phyloP scores from a whole-genome alignment of 2,329 filamentous ascomycete genomes.

The Cordyceps cateniannulata region DNA sequence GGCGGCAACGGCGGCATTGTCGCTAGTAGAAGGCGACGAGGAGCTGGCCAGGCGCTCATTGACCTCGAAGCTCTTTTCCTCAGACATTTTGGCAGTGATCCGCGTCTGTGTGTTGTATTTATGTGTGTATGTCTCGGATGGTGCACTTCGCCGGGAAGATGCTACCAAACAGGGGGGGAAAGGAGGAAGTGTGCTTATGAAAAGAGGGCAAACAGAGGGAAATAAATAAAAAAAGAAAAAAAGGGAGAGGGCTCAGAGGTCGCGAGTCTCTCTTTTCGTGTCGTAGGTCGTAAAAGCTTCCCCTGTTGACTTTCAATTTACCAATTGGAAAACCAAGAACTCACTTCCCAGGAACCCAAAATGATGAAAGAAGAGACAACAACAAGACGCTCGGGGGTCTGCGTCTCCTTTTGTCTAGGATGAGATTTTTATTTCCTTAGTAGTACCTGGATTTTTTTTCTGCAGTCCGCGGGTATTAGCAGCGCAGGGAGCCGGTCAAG shows the following conservation, averaged over 20 bases:
- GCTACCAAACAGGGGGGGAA: neutral
- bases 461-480: neutral
- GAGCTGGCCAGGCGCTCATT: slow-evolving; percentile 15
- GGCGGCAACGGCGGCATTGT: slow-evolving; percentile 22
- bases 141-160: neutral
- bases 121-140: neutral
- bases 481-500: neutral
- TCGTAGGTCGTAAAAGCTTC: too few relatives aligned
- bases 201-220: neutral
- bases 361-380: neutral
- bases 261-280: neutral
- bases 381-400: neutral
- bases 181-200: neutral
- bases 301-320: neutral
- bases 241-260: neutral
- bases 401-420: slow-evolving; percentile 1
- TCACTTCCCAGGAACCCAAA: neutral
- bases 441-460: neutral
- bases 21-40: slow-evolving; percentile 15
- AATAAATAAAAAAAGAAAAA: neutral
- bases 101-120: neutral
- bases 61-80: slow-evolving; percentile 20
- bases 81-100: slow-evolving; percentile 17
- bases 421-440: neutral
- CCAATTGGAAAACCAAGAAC: neutral